phyloP scores from a whole-genome alignment of 225 moss, liverwort and hornwort species.

The Climacium dendroides region DNA sequence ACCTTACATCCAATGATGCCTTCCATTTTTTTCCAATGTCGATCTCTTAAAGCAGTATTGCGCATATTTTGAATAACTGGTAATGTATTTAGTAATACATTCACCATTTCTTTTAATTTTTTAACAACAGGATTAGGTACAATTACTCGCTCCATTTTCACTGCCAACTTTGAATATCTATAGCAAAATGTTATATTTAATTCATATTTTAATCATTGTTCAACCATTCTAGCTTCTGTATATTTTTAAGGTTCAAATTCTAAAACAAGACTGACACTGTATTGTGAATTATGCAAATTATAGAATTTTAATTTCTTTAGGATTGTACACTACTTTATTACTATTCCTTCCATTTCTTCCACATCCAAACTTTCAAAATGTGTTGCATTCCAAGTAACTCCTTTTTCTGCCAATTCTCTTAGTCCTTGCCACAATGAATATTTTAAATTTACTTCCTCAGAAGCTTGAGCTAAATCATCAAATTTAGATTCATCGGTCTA shows the following conservation, averaged over 20 bases:
- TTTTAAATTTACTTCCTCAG: constrained; percentile 60
- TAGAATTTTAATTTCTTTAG: too few relatives aligned
- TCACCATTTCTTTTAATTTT: constrained; percentile 49
- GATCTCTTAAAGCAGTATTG: constrained; percentile 59
- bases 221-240: too few relatives aligned
- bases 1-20: constrained; percentile 46
- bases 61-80: constrained; percentile 86
- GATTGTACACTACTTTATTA: too few relatives aligned
- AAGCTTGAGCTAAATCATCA: constrained; percentile 85
- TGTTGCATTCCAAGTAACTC: constrained; percentile 59
- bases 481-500: constrained; percentile 68
- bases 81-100: constrained; percentile 32
- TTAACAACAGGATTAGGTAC: constrained; percentile 57
- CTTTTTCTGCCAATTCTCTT: constrained; percentile 44
- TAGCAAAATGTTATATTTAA: background rate
- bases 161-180: constrained; percentile 66
- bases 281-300: too few relatives aligned
- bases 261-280: too few relatives aligned
- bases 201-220: background rate
- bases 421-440: constrained; percentile 73
- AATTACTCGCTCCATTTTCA: constrained; percentile 69
- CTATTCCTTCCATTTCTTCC: constrained; percentile 50
- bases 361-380: constrained; percentile 90
- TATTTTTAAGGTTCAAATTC: too few relatives aligned
- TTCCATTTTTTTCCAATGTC: constrained; percentile 96